Evolutionary conservation across 2,329 filamentous ascomycete species (phyloP), one percentile per base, ranked within the genome.

Genomic region (Alternaria sp.): DNA sequence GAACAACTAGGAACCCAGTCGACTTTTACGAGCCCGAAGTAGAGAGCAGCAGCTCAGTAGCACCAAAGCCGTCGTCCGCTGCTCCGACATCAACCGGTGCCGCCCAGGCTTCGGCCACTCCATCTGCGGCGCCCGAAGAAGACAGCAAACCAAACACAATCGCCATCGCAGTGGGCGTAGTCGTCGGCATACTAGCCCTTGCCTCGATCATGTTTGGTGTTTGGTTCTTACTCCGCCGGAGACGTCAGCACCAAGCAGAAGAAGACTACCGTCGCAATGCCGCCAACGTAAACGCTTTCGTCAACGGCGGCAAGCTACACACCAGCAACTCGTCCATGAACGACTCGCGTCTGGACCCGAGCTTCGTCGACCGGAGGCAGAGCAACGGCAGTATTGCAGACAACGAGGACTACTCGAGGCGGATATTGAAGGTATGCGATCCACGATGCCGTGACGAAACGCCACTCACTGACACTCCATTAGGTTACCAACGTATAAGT

Each of bases 341-440:
- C 13, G 95, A 98, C 77, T 90, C 92, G 45, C 89, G 95, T 59
- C 88, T 97, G 61, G 95, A 98, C 69, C 93, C 93, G 8, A 90
- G 86, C 60, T 88, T 93, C 68, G 90, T 96, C 86, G 90, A 91
- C 62, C 87, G 93, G 77, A 89, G 94, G 81, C 87, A 95, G 83
- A 97, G 95, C 82, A 93, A 96, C 75, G 95, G 95, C 71, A 97
- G 94, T 81, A 97, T 98, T 80, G 95, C 94, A 56, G 95, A 98
- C 80, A 96, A 97, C 82, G 90, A 97, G 82, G 95, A 98, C 80
- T 98, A 97, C 83, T 97, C 95, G 67, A 89, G 95, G 83, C 91
- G 92, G 83, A 97, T 98, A 81, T 87, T 98, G 77, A 92, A 96
- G 89, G 95, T 97, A 87, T 59, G 60, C 51, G 7, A 21, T 17